Evolutionary conservation across 2,329 filamentous ascomycete species (phyloP), one percentile per base, ranked within the genome.

Genomic region (Paraconiothyrium brasiliense): DNA sequence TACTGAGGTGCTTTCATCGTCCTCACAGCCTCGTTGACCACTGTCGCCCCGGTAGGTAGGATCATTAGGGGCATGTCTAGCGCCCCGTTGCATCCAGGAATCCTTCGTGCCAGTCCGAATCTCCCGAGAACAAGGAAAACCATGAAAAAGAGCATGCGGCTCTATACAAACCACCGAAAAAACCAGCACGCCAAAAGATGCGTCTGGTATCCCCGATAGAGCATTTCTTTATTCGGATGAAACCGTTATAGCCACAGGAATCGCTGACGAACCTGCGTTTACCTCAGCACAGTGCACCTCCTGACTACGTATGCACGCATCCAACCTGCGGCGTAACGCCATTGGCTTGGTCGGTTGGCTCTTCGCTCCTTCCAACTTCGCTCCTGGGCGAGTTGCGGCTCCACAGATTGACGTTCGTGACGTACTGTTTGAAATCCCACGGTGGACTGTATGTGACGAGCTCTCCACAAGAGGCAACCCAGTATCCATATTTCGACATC

Each of bases 1-100:
- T 9, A 37, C n/a, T 50, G 16, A n/a, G 34, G 14, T 39, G 49
- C 34, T 52, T 39, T 39, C 8, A 7, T 30, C 22, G n/a, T 41
- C 10, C 34, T 30, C 37, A 44, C 37, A 54, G 51, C 51, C 51
- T 54, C 37, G 37, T 44, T 13, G 37, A 43, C 37, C 37, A 44
- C 22, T 32, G 37, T 37, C n/a, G 51, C 20, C 39, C 51, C 32
- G 51, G 24, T 22, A 54, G 51, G 51, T 14, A 54, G 51, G 51
- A 54, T 54, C 51, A 54, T 43, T 44, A 54, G 35, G 49, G 49
- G 20, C 49, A 22, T 52, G 34, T 41, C 49, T 52, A 52, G 49
- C 49, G 49, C 35, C 34, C 20, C 34, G 10, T 11, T 24, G 7
- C 34, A 37, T 27, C n/a, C 24, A 10, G 43, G 43, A 20, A 51